phyloP scores from a whole-genome alignment of 2,329 filamentous ascomycete species.

The Penicillium sp. region DNA sequence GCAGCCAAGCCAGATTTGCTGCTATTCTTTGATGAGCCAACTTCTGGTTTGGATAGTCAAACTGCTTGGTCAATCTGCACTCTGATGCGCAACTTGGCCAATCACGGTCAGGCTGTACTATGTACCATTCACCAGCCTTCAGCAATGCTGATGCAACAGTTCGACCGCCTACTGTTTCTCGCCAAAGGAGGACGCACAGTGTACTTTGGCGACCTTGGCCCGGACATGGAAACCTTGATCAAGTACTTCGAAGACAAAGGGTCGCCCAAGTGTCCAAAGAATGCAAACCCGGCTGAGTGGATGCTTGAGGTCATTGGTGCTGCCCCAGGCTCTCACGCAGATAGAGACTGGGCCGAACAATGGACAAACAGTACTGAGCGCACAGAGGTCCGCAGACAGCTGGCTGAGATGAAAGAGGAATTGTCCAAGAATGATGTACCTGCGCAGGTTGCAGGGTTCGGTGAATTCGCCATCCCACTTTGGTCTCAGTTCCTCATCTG shows the following conservation, averaged over 20 bases:
- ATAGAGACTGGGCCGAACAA: slow-evolving; percentile 62
- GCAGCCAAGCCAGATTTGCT: slow-evolving; percentile 86
- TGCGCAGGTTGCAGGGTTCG: slow-evolving; percentile 55
- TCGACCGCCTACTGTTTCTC: slow-evolving; percentile 63
- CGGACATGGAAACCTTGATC: slow-evolving; percentile 56
- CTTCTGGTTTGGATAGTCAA: slow-evolving; percentile 90
- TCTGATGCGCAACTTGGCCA: slow-evolving; percentile 82
- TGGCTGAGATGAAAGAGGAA: slow-evolving; percentile 32
- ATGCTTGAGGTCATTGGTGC: slow-evolving; percentile 63
- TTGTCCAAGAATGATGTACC: slow-evolving; percentile 30
- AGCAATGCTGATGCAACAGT: slow-evolving; percentile 89
- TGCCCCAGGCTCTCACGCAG: slow-evolving; percentile 62
- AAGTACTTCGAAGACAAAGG: slow-evolving; percentile 66
- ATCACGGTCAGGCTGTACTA: slow-evolving; percentile 84
- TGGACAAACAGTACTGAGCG: slow-evolving; percentile 62
- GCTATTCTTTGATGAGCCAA: slow-evolving; percentile 91
- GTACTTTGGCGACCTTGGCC: slow-evolving; percentile 67
- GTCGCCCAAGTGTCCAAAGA: slow-evolving; percentile 55
- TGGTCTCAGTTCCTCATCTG: slow-evolving; percentile 64
- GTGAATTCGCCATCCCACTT: slow-evolving; percentile 78
- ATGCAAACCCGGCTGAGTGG: slow-evolving; percentile 73
- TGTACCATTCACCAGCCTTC: slow-evolving; percentile 97
- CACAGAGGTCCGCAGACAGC: slow-evolving; percentile 52
- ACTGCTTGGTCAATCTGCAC: slow-evolving; percentile 90
- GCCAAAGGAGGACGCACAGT: slow-evolving; percentile 65